phyloP scores from a whole-genome alignment of 139 green algal species.

The Pleodorina starrii region DNA sequence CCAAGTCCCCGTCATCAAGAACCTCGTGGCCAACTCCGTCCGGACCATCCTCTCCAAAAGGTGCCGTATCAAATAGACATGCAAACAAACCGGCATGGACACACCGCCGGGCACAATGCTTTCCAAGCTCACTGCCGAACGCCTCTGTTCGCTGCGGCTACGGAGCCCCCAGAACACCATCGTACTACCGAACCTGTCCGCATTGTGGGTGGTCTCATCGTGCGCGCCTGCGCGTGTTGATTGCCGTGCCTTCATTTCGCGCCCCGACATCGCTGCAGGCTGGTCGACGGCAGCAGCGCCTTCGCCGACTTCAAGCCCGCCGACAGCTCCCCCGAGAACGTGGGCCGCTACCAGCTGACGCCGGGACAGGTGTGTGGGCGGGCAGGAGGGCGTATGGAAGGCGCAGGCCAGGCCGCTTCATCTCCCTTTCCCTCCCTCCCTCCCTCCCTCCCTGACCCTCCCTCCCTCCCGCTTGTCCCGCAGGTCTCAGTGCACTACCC shows the following conservation, averaged over 20 bases:
- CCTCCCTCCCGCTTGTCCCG: neutral
- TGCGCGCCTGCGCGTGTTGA: no score
- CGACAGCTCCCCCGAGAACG: neutral
- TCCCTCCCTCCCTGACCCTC: neutral
- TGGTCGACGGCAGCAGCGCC: neutral
- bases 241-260: neutral
- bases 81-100: no score
- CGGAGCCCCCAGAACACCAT: no score
- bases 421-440: neutral
- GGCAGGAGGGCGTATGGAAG: neutral
- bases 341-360: constrained; percentile 23
- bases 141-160: no score
- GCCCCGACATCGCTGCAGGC: neutral
- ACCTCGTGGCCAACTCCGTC: neutral
- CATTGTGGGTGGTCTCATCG: no score
- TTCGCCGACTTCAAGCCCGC: constrained; percentile 3
- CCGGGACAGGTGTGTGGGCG: neutral
- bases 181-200: no score
- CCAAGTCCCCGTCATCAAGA: neutral
- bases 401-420: neutral
- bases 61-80: no score
- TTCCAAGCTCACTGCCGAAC: no score
- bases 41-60: neutral
- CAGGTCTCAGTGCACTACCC: constrained; percentile 26
- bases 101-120: no score